Conservation (phyloP, 2,329 filamentous ascomycete species). For the Phialocephala sp. region DNA sequence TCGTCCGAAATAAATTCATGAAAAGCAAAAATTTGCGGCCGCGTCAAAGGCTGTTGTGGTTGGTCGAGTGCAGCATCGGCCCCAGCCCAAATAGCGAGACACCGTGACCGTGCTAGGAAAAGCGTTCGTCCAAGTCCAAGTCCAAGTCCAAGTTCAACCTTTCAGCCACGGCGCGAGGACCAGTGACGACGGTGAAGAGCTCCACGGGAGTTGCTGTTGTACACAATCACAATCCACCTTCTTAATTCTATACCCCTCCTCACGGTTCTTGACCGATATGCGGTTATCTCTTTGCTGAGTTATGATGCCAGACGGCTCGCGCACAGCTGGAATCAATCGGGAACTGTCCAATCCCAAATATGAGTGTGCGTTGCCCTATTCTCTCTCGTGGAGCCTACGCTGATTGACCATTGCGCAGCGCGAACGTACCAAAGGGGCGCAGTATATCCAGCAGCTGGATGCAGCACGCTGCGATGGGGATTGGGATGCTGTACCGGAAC, state of each 20-base stretch:
- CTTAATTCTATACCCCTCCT: background rate
- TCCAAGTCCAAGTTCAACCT: background rate
- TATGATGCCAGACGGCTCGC: slow-evolving; percentile 21
- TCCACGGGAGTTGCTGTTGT: background rate
- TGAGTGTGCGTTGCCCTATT: slow-evolving; percentile 37
- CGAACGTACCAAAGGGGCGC: slow-evolving; percentile 73
- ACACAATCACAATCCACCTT: background rate
- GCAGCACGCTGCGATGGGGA: slow-evolving; percentile 84
- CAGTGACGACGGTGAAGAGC: slow-evolving; percentile 2
- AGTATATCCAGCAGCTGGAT: slow-evolving; percentile 84
- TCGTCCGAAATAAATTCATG: slow-evolving; percentile 10
- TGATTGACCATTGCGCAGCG: slow-evolving; percentile 33
- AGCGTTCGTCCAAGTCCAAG: background rate
- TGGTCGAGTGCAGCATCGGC: background rate
- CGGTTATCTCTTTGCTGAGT: slow-evolving; percentile 18
- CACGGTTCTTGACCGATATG: background rate
- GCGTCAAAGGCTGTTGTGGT: background rate
- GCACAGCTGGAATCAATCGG: slow-evolving; percentile 19
- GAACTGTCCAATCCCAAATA: slow-evolving; percentile 31
- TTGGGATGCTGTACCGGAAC: slow-evolving; percentile 86
- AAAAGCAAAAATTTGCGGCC: slow-evolving; percentile 2
- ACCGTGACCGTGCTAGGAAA: background rate
- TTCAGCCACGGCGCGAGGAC: background rate
- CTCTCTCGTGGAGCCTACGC: slow-evolving; percentile 7
- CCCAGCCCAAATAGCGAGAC: background rate